Evolutionary conservation across 2,329 filamentous ascomycete genomes (phyloP).

Genomic region (Pseudonectria foliicola): DNA sequence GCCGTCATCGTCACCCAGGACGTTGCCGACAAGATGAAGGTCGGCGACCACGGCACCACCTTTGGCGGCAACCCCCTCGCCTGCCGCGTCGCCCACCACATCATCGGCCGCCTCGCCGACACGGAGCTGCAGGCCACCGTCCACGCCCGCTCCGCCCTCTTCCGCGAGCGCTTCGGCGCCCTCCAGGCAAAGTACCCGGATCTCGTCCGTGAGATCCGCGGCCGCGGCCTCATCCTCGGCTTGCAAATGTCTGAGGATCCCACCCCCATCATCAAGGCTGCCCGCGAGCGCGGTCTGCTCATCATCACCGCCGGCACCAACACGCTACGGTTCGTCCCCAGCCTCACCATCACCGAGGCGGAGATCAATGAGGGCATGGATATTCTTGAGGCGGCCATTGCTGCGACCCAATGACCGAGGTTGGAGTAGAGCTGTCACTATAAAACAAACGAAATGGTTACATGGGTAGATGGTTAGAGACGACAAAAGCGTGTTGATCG

Average conservation of each 20-base stretch:
- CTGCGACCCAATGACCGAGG: conserved; percentile 32
- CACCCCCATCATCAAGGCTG: conserved; percentile 69
- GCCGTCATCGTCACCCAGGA: conserved; percentile 46
- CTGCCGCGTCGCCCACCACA: conserved; percentile 76
- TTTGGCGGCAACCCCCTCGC: conserved; percentile 90
- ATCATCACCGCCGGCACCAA: conserved; percentile 92
- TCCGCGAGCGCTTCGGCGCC: conserved; percentile 40
- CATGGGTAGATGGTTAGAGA: too few species aligned
- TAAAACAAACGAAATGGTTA: too few species aligned
- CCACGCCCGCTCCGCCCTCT: conserved; percentile 51
- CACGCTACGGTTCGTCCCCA: conserved; percentile 85
- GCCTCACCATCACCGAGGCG: conserved; percentile 68
- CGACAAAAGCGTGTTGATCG: too few species aligned
- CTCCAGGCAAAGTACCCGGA: conserved; percentile 51
- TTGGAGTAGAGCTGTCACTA: too few species aligned
- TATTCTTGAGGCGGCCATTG: conserved; percentile 65
- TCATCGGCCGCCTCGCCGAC: conserved; percentile 70
- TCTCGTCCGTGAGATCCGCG: conserved; percentile 71
- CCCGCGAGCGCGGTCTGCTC: conserved; percentile 77
- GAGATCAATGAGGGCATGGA: conserved; percentile 73
- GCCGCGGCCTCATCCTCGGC: conserved; percentile 78
- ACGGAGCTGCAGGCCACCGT: conserved; percentile 64
- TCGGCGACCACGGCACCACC: conserved; percentile 85
- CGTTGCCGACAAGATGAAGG: conserved; percentile 35
- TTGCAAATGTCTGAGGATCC: conserved; percentile 73